Evolutionary conservation across 805 yeast species (phyloP), one percentile per base, ranked within the genome.

Genomic region (Ogataea populi-albae): DNA sequence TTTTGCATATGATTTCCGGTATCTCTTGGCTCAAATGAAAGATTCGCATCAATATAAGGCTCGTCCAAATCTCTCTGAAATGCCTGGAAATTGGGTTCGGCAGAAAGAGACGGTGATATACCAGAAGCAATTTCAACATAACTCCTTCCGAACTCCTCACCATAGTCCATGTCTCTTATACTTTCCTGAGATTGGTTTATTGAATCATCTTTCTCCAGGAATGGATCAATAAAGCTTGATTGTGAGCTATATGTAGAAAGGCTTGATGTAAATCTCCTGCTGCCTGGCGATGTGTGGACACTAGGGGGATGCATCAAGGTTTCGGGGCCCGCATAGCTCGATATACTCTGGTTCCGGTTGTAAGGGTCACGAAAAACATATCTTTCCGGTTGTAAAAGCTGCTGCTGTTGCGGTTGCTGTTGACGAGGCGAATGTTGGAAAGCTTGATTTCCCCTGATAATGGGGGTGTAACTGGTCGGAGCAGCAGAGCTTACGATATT

Each of bases 1-100:
- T 36, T 28, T 29, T 44, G 43, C 6, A 40, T 39, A 17, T 32
- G 49, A 24, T 43, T 41, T 18, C 40, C 42, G 15, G 32, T 17
- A 14, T 27, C 30, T 7, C 7, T 9, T 15, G 30, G 9, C 19
- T 15, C 16, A 16, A 27, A 15, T 8, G 30, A 27, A 10, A 27
- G 21, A 17, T 15, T 27, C 9, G 8, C 21, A 27, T 27, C 12
- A 6, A 27, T 17, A 8, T 17, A 17, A 17, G 30, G 30, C 12
- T 27, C 30, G 12, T 27, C 30, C 9, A 15, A 6, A 9, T 27
- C 30, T 17, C 30, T 27, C 7, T 27, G 30, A 17, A 27, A 27
- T 15, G 30, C 11, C 21, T 27, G 30, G 12, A 27, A 27, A 14
- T 15, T 17, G 7, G 21, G 21, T 7, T 16, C 11, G 8, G 9